Evolutionary conservation across 805 yeast genomes (phyloP).

Genomic region (Pichia kluyveri): DNA sequence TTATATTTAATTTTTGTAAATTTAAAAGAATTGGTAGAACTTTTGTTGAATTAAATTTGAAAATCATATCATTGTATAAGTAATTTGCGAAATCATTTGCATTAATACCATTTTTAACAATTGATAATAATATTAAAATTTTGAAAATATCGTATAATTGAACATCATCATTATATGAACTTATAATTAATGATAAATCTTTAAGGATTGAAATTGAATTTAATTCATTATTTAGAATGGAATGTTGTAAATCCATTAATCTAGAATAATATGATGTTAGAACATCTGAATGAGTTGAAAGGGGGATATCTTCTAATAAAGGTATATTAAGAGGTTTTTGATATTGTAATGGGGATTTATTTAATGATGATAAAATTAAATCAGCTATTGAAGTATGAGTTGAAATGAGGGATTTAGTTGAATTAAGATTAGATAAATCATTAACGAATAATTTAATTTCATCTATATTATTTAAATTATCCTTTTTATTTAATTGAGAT

Average conservation of each 20-base stretch:
- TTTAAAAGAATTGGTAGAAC: constrained; percentile 39
- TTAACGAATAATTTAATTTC: constrained; percentile 69
- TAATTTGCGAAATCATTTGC: constrained; percentile 46
- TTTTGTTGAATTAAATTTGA: constrained; percentile 51
- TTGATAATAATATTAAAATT: constrained; percentile 47
- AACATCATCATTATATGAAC: constrained; percentile 35
- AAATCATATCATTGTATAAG: constrained; percentile 47
- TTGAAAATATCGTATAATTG: constrained; percentile 38
- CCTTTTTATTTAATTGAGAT: constrained; percentile 52
- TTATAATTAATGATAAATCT: constrained; percentile 27
- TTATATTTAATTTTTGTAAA: constrained; percentile 40
- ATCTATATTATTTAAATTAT: constrained; percentile 45
- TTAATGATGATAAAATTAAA: constrained; percentile 36
- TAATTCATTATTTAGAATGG: constrained; percentile 46
- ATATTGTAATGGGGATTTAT: constrained; percentile 10
- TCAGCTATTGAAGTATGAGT: constrained; percentile 74
- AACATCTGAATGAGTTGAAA: too few species aligned
- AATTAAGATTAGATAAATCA: constrained; percentile 56
- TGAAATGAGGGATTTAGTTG: constrained; percentile 57
- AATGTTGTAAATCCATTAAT: constrained; percentile 59
- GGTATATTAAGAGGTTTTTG: constrained; percentile 12
- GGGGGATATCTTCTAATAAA: constrained; percentile 5
- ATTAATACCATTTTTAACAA: constrained; percentile 59
- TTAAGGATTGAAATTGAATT: constrained; percentile 26
- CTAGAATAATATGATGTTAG: constrained; percentile 29